phyloP scores from a whole-genome alignment of 306 rosid species.

The Sicyos baderoa region DNA sequence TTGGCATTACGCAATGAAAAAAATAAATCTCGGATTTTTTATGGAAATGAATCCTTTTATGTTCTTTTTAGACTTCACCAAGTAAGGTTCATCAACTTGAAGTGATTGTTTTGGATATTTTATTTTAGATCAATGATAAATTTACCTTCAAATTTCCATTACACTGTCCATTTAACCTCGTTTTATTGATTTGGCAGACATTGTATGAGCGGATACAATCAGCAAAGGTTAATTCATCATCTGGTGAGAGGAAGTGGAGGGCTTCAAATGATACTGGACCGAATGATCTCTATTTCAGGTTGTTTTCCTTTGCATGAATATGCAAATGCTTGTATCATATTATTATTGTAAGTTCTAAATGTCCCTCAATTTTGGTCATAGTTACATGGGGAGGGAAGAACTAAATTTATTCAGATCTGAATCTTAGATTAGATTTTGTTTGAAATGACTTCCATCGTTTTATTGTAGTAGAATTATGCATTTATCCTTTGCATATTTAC shows the following conservation, averaged over 20 bases:
- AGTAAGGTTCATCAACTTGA: conserved; percentile 38
- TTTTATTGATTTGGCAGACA: conserved; percentile 47
- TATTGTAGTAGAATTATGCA: background rate
- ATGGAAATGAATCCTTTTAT: conserved; percentile 85
- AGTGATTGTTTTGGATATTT: background rate
- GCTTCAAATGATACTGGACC: conserved; percentile 45
- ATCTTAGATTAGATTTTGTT: background rate
- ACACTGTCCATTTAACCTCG: conserved; percentile 17
- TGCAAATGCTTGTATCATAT: background rate
- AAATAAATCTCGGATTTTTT: conserved; percentile 59
- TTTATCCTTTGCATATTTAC: background rate
- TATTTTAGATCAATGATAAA: background rate
- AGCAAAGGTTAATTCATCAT: conserved; percentile 64
- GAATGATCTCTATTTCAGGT: conserved; percentile 64
- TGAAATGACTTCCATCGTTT: background rate
- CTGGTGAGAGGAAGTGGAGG: conserved; percentile 65
- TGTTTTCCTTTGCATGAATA: conserved; percentile 7
- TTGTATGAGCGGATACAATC: conserved; percentile 80
- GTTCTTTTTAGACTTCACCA: conserved; percentile 94
- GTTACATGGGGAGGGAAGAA: conserved; percentile 7
- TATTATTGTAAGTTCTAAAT: background rate
- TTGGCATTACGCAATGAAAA: conserved; percentile 38
- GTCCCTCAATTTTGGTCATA: background rate
- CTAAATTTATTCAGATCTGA: background rate
- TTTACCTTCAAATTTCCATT: background rate